Conservation (phyloP, 352 stramenopile species). For the Peronosclerospora sorghi region DNA sequence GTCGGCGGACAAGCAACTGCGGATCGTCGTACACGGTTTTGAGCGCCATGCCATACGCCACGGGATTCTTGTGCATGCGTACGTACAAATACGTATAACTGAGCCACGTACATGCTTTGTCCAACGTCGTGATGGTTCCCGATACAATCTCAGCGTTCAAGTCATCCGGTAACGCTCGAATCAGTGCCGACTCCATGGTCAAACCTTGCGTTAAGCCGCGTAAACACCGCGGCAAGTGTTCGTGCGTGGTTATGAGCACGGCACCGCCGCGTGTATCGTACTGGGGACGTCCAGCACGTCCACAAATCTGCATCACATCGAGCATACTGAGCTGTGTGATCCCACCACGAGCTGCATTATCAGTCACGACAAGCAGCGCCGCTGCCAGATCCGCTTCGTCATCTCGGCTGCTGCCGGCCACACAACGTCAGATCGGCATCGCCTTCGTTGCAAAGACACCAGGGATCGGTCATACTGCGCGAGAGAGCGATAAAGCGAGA, state of each 20-base stretch:
- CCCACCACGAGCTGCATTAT: too few relatives aligned
- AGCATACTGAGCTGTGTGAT: conserved; percentile 97
- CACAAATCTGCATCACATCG: conserved; percentile 99
- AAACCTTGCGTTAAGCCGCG: conserved; percentile 91
- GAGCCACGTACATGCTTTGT: conserved; percentile 95
- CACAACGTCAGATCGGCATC: too few relatives aligned
- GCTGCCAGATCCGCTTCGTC: too few relatives aligned
- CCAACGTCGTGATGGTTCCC: conserved; percentile 95
- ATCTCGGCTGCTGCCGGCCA: too few relatives aligned
- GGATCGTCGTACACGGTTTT: conserved; percentile 90
- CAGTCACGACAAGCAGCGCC: too few relatives aligned
- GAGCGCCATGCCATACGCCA: conserved; percentile 94
- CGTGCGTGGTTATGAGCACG: conserved; percentile 96
- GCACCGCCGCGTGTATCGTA: conserved; percentile 98
- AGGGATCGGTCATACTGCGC: too few relatives aligned
- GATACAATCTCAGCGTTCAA: conserved; percentile 99
- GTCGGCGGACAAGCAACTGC: conserved; percentile 54
- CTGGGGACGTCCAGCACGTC: conserved; percentile 94
- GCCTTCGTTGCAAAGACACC: too few relatives aligned
- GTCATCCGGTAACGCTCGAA: conserved; percentile 97
- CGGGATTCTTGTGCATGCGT: conserved; percentile 96
- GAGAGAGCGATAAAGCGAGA: too few relatives aligned
- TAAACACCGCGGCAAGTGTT: conserved; percentile 90
- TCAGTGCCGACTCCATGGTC: conserved; percentile 97
- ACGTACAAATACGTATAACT: conserved; percentile 99